Evolutionary conservation across 768 basidiomycete species (phyloP).

Genomic region (Leccinum fibrillosum): DNA sequence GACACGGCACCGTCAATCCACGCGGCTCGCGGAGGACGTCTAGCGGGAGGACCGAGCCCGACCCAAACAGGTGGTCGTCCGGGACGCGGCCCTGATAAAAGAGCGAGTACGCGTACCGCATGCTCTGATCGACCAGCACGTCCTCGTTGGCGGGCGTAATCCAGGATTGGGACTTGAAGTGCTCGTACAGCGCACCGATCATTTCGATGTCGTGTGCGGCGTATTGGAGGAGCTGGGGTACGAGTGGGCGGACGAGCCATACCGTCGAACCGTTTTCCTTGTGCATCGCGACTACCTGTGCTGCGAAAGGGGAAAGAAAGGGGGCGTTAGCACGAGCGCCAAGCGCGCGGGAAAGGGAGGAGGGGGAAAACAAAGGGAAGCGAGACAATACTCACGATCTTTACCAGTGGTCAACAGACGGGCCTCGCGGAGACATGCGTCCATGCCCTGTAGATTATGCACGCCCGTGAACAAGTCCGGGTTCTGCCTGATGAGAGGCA

Average conservation of each 20-base stretch:
- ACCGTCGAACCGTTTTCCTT: conserved; percentile 23
- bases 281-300: conserved; percentile 37
- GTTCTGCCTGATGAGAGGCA: conserved; percentile 23
- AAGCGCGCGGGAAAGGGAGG: no score
- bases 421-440: conserved; percentile 29
- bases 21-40: conserved; percentile 26
- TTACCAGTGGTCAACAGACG: conserved; percentile 27
- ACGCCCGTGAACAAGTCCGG: conserved; percentile 27
- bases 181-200: conserved; percentile 34
- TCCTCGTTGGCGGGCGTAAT: conserved; percentile 17
- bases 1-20: conserved; percentile 23
- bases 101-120: conserved; percentile 28
- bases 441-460: conserved; percentile 36
- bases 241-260: conserved; percentile 39
- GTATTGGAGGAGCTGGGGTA: conserved; percentile 34
- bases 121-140: conserved; percentile 22
- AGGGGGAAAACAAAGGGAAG: not conserved
- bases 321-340: not conserved
- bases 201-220: conserved; percentile 42
- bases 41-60: conserved; percentile 23
- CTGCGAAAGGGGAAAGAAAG: conserved; percentile 11
- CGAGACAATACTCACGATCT: conserved; percentile 28
- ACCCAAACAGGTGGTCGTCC: conserved; percentile 25
- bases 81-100: conserved; percentile 27
- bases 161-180: conserved; percentile 28